Evolutionary conservation across 2,329 filamentous ascomycete species (phyloP).

Genomic region (Didymella exigua): DNA sequence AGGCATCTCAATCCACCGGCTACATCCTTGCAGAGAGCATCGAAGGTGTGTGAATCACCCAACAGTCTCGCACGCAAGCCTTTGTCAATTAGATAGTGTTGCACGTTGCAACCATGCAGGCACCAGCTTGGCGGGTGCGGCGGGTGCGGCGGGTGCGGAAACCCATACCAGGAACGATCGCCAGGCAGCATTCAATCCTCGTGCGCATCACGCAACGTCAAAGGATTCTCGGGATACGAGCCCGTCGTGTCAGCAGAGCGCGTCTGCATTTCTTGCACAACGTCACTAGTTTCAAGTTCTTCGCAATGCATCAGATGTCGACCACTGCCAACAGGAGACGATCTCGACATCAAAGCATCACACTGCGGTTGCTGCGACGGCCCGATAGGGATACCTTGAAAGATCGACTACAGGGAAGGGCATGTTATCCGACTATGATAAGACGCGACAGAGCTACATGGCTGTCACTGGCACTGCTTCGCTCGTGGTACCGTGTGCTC

Average conservation of each 20-base stretch:
- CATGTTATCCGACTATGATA: neutral
- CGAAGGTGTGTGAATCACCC: neutral
- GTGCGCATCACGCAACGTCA: neutral
- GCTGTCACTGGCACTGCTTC: neutral
- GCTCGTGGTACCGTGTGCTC: neutral
- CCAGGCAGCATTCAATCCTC: neutral
- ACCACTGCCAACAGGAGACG: neutral
- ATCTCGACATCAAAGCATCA: neutral
- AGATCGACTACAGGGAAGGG: neutral
- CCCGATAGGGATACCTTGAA: conserved; percentile 1
- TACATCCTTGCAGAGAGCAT: neutral
- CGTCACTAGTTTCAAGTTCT: neutral
- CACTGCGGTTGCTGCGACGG: neutral
- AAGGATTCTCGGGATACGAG: neutral
- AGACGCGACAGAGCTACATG: neutral
- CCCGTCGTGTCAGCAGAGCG: neutral
- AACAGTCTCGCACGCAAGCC: neutral
- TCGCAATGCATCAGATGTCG: neutral
- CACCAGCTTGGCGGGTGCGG: neutral
- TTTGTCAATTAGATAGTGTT: neutral
- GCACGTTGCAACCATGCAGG: neutral
- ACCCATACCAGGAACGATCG: neutral
- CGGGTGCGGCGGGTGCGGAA: neutral
- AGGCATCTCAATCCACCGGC: conserved; percentile 7
- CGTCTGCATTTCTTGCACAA: neutral